These are phyloP conservation scores for Pseudocercospora pini-densiflorae DNA, from an alignment of 2,329 filamentous ascomycete species.

Conservation along the genomic window DNA sequence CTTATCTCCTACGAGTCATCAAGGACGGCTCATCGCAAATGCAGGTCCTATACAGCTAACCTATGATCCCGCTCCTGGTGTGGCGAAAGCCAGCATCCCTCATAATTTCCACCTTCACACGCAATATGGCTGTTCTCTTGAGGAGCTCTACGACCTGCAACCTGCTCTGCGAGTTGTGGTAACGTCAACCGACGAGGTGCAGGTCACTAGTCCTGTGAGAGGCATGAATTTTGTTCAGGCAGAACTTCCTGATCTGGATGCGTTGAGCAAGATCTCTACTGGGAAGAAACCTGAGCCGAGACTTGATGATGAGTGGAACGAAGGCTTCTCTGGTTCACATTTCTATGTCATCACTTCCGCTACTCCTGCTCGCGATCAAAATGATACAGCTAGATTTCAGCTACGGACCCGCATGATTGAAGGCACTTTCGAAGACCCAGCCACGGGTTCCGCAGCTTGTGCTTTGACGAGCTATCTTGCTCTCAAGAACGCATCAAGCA, in stretches of 20 bases:
- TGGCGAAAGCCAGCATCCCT: slow-evolving; percentile 67
- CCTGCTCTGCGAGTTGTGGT: slow-evolving; percentile 35
- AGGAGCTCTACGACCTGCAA: slow-evolving; percentile 44
- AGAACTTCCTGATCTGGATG: slow-evolving; percentile 63
- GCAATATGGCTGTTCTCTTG: slow-evolving; percentile 34
- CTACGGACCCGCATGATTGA: slow-evolving; percentile 67
- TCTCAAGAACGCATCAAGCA: slow-evolving; percentile 40
- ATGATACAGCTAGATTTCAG: slow-evolving; percentile 28
- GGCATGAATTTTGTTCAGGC: slow-evolving; percentile 76
- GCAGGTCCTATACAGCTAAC: slow-evolving; percentile 49
- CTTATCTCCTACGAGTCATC: slow-evolving; percentile 31
- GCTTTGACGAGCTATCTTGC: slow-evolving; percentile 51
- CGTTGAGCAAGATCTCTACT: slow-evolving; percentile 54
- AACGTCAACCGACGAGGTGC: slow-evolving; percentile 23
- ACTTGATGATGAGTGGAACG: slow-evolving; percentile 56
- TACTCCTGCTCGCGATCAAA: slow-evolving; percentile 33
- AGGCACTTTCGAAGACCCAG: slow-evolving; percentile 54
- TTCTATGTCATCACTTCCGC: slow-evolving; percentile 59
- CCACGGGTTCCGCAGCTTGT: slow-evolving; percentile 57
- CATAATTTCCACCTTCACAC: slow-evolving; percentile 68
- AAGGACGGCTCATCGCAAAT: slow-evolving; percentile 48
- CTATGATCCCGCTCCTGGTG: slow-evolving; percentile 40
- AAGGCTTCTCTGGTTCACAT: slow-evolving; percentile 60
- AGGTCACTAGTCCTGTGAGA: slow-evolving; percentile 61
- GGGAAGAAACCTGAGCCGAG: slow-evolving; percentile 41